Conservation (phyloP, 2,329 filamentous ascomycete genomes). For the Penicillium expansum region DNA sequence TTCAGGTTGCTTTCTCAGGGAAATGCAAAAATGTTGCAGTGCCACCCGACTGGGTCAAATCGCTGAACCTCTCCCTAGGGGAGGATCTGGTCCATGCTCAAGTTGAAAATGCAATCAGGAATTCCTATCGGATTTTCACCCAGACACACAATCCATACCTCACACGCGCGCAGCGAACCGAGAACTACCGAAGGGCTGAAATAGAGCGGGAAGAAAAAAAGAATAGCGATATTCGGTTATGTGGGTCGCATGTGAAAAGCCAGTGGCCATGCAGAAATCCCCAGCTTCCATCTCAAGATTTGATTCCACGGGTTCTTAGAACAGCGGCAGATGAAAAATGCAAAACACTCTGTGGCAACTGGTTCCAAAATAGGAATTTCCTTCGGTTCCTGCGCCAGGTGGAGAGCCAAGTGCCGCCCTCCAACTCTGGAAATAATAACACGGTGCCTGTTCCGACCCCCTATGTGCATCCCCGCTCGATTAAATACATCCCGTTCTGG, state of each 20-base stretch:
- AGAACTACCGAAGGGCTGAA: too few relatives aligned
- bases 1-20: not conserved
- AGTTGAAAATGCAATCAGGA: not conserved
- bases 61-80: not conserved
- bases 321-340: not conserved
- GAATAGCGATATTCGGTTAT: not conserved
- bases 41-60: not conserved
- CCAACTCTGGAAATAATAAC: not conserved
- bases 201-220: not conserved
- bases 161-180: not conserved
- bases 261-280: not conserved
- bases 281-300: not conserved
- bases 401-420: not conserved
- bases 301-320: not conserved
- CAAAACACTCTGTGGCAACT: not conserved
- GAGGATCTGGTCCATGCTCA: not conserved
- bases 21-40: not conserved
- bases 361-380: not conserved
- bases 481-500: not conserved
- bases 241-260: not conserved
- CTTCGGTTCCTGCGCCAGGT: not conserved
- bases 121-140: not conserved
- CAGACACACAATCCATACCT: not conserved
- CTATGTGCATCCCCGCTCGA: not conserved
- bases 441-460: not conserved